These are phyloP conservation scores for Trichosporon faecale DNA, from an alignment of 1,284 basidiomycete species.

Conservation along the genomic window DNA sequence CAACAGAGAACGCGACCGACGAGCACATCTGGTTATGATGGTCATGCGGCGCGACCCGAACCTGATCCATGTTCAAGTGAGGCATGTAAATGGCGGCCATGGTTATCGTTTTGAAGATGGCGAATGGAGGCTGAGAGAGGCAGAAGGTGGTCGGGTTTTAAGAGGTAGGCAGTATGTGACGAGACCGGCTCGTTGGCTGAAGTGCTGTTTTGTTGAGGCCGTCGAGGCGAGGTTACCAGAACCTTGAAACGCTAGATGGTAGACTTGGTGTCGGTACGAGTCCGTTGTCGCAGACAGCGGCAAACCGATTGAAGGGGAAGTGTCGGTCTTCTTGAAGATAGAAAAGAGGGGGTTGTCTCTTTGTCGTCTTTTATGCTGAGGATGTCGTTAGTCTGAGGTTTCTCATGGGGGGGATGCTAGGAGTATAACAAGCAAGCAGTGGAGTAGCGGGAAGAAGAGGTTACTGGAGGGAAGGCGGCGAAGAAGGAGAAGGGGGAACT, in stretches of 20 bases:
- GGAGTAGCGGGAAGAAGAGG: not conserved
- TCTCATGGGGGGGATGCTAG: not conserved
- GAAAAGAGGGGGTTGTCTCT: not conserved
- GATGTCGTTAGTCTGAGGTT: slow-evolving; percentile 1
- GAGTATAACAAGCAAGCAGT: not conserved
- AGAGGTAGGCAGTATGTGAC: not conserved
- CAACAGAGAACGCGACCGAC: slow-evolving; percentile 43
- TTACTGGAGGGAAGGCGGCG: slow-evolving; percentile 9
- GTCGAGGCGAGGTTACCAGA: slow-evolving; percentile 27
- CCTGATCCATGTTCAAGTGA: slow-evolving; percentile 3
- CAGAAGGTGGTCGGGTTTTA: not conserved
- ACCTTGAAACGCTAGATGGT: slow-evolving; percentile 14
- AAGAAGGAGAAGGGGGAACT: not conserved
- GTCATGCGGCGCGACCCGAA: not conserved
- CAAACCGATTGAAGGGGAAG: slow-evolving; percentile 20
- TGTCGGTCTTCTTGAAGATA: not conserved
- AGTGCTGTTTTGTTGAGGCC: slow-evolving; percentile 10
- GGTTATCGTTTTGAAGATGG: not conserved
- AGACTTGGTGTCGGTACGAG: not conserved
- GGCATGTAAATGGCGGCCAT: slow-evolving; percentile 15
- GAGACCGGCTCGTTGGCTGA: slow-evolving; percentile 18
- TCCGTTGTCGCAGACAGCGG: slow-evolving; percentile 8
- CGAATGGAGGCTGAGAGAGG: not conserved
- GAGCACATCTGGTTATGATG: slow-evolving; percentile 5
- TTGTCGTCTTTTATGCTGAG: slow-evolving; percentile 10